A percentile compares a stretch with the other conserved stretches of the same genome.
These are phyloP conservation scores for Fraxinus latifolia DNA, from an alignment of 305 asterid genomes.

Conservation along the genomic window DNA sequence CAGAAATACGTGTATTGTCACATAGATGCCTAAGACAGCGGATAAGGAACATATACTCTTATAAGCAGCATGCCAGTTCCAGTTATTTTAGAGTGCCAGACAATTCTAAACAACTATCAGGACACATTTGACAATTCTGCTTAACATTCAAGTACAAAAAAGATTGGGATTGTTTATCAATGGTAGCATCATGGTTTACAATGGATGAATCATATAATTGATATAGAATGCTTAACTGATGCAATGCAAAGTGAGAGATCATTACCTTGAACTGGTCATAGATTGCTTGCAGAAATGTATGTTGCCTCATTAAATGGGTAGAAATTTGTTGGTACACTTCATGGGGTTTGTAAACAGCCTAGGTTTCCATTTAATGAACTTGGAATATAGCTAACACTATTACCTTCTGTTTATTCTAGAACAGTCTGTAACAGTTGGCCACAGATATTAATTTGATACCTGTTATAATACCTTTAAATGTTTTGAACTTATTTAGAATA, in stretches of 20 bases:
- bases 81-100: neutral
- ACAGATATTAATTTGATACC: neutral
- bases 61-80: constrained; percentile 7
- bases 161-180: neutral
- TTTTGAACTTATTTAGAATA: neutral
- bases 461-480: neutral
- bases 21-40: constrained; percentile 1
- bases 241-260: neutral
- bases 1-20: constrained; percentile 5
- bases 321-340: neutral
- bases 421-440: neutral
- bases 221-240: neutral
- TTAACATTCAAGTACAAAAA: neutral
- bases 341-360: neutral
- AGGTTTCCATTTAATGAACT: constrained; percentile 2
- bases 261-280: neutral
- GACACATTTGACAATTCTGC: constrained; percentile 8
- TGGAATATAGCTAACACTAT: neutral
- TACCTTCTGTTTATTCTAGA: neutral
- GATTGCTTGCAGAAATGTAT: neutral
- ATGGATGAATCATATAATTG: neutral
- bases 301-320: neutral
- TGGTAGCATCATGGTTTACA: neutral
- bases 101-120: neutral
- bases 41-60: constrained; percentile 9